phyloP scores from a whole-genome alignment of 106 monocot genomes.

The Allium sativum region DNA sequence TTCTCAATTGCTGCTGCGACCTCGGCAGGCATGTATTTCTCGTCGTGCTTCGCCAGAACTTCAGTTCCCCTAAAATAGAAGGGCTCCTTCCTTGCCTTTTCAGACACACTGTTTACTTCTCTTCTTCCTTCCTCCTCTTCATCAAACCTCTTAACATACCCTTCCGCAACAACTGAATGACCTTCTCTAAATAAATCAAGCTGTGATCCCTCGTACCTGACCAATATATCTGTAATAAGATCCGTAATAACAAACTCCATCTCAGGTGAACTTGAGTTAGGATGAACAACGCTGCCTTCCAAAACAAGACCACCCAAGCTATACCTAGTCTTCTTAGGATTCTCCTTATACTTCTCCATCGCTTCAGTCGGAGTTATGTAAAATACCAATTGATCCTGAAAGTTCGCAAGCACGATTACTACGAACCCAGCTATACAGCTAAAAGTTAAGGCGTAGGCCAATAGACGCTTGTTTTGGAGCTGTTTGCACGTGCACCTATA shows the following conservation, averaged over 20 bases:
- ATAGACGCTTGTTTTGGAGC: constrained; percentile 83
- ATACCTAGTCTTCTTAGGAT: constrained; percentile 67
- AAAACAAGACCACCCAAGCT: constrained; percentile 89
- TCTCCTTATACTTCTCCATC: constrained; percentile 36
- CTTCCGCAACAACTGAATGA: constrained; percentile 93
- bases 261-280: constrained; percentile 41
- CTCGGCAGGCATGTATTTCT: constrained; percentile 99
- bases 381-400: constrained; percentile 95
- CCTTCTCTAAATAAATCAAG: constrained; percentile 97
- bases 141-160: constrained; percentile 47
- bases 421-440: constrained; percentile 88
- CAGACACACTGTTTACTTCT: constrained; percentile 24
- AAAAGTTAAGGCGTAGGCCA: constrained; percentile 91
- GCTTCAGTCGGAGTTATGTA: constrained; percentile 93
- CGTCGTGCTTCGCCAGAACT: constrained; percentile 96
- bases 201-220: constrained; percentile 58
- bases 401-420: constrained; percentile 78
- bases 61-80: constrained; percentile 81
- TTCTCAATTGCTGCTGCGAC: constrained; percentile 82
- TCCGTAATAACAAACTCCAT: constrained; percentile 99
- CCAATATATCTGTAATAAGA: constrained; percentile 84
- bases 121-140: constrained; percentile 4
- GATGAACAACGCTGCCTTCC: constrained; percentile 77
- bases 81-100: constrained; percentile 51
- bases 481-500: constrained; percentile 88